phyloP scores from a whole-genome alignment of 192 early-diverging fungal species.

The Phycomyces nitens region DNA sequence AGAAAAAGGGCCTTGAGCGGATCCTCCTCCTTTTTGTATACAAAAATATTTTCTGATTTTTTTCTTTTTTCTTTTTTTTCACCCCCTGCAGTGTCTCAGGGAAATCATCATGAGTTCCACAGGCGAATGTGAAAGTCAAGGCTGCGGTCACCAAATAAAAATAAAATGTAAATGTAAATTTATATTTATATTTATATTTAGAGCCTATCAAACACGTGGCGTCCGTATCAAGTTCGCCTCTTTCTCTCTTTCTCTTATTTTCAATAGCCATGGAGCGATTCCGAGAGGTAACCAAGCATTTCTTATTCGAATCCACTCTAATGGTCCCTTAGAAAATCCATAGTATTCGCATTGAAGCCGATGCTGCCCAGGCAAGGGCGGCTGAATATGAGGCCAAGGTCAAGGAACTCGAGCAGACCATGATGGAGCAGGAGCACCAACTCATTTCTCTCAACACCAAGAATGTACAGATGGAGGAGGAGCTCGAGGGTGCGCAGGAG shows the following conservation, averaged over 20 bases:
- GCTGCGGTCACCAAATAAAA: too few species aligned
- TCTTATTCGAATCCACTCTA: slow-evolving; percentile 50
- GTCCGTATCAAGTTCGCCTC: neutral
- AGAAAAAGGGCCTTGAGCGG: neutral
- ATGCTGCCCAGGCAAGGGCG: slow-evolving; percentile 56
- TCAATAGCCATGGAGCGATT: slow-evolving; percentile 29
- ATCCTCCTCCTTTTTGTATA: slow-evolving; percentile 3
- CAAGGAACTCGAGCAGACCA: slow-evolving; percentile 52
- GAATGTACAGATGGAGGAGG: slow-evolving; percentile 34
- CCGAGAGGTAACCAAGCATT: too few species aligned
- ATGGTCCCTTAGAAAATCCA: too few species aligned
- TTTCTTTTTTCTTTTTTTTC: neutral
- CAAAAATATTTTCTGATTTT: neutral
- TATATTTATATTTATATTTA: too few species aligned
- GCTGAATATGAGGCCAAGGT: slow-evolving; percentile 53
- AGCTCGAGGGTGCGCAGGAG: slow-evolving; percentile 32
- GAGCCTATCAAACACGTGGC: neutral
- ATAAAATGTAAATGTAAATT: too few species aligned
- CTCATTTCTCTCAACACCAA: slow-evolving; percentile 62
- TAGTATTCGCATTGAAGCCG: slow-evolving; percentile 63
- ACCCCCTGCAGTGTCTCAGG: neutral
- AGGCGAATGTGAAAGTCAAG: too few species aligned
- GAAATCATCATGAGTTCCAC: neutral
- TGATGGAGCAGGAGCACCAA: slow-evolving; percentile 65
- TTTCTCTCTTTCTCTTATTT: slow-evolving; percentile 4